Conservation (phyloP, 2,329 filamentous ascomycete species). For the Phialocephala subalpina region DNA sequence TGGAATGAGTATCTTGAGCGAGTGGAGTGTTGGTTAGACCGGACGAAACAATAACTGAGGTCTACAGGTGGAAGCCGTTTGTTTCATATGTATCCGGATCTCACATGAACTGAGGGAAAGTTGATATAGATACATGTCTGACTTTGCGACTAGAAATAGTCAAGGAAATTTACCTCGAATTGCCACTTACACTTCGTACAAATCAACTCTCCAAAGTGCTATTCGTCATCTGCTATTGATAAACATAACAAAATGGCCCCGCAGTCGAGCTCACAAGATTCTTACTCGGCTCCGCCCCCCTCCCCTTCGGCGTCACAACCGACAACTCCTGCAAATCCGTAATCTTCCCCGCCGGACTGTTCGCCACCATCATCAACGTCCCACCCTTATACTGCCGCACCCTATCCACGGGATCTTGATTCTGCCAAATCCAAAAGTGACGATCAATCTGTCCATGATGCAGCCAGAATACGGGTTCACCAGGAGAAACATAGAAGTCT, state of each 20-base stretch:
- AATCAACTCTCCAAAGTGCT: neutral
- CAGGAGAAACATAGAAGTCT: conserved; percentile 14
- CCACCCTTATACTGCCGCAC: conserved; percentile 30
- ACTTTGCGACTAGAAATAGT: too few species aligned
- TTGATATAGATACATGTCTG: too few species aligned
- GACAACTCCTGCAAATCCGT: conserved; percentile 27
- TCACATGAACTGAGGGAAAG: too few species aligned
- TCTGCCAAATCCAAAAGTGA: conserved; percentile 34
- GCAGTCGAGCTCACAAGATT: conserved; percentile 26
- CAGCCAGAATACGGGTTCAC: conserved; percentile 20
- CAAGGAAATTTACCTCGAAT: too few species aligned
- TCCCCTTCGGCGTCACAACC: conserved; percentile 18
- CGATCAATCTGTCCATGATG: conserved; percentile 28
- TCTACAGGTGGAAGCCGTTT: too few species aligned
- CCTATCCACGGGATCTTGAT: conserved; percentile 27
- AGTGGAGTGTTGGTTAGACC: too few species aligned
- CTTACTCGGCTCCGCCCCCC: conserved; percentile 18
- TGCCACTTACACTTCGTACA: too few species aligned
- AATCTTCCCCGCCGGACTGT: conserved; percentile 27
- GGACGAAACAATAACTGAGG: too few species aligned
- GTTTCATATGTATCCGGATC: too few species aligned
- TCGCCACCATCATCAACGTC: conserved; percentile 26
- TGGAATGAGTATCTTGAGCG: too few species aligned
- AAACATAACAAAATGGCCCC: conserved; percentile 31
- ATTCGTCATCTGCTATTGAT: conserved; percentile 12